phyloP scores from a whole-genome alignment of 1,139 yeast genomes.

The Suhomyces guaymorum region DNA sequence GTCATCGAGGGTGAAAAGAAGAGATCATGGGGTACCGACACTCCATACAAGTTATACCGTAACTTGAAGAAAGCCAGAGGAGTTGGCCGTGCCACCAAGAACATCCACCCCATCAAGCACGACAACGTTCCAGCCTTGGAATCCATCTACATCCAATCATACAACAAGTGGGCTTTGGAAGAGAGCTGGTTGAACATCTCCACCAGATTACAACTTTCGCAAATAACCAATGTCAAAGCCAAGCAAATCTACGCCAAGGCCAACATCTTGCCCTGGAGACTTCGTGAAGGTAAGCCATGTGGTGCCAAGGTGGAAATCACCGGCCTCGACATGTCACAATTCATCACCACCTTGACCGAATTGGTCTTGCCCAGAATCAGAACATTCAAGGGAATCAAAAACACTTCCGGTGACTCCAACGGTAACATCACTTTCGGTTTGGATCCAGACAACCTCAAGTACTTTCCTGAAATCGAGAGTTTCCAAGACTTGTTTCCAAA shows the following conservation, averaged over 20 bases:
- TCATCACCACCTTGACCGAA: conserved; percentile 82
- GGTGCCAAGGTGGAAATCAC: conserved; percentile 82
- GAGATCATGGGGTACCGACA: conserved; percentile 83
- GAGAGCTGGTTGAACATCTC: conserved; percentile 75
- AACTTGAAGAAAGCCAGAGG: conserved; percentile 66
- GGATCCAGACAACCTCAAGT: conserved; percentile 70
- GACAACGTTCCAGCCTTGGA: conserved; percentile 71
- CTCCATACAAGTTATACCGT: conserved; percentile 90
- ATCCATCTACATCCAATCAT: conserved; percentile 71
- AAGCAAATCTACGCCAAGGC: conserved; percentile 69
- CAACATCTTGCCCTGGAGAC: conserved; percentile 84
- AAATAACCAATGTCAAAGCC: conserved; percentile 89
- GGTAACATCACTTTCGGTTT: conserved; percentile 90
- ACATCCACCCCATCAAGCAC: conserved; percentile 64
- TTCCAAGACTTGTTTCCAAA: conserved; percentile 90
- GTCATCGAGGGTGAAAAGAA: conserved; percentile 64
- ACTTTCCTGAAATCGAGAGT: conserved; percentile 91
- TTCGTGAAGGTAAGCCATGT: conserved; percentile 85
- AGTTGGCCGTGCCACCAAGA: conserved; percentile 66
- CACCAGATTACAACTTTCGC: conserved; percentile 81
- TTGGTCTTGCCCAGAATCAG: conserved; percentile 91
- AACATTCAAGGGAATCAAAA: conserved; percentile 78
- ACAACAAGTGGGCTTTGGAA: conserved; percentile 71
- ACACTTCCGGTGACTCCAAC: conserved; percentile 74
- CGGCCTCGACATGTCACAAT: conserved; percentile 86